A percentile compares a stretch with the other conserved stretches of the same genome.
Evolutionary conservation across 2,329 filamentous ascomycete genomes (phyloP).

Genomic region (Monilinia fructicola): DNA sequence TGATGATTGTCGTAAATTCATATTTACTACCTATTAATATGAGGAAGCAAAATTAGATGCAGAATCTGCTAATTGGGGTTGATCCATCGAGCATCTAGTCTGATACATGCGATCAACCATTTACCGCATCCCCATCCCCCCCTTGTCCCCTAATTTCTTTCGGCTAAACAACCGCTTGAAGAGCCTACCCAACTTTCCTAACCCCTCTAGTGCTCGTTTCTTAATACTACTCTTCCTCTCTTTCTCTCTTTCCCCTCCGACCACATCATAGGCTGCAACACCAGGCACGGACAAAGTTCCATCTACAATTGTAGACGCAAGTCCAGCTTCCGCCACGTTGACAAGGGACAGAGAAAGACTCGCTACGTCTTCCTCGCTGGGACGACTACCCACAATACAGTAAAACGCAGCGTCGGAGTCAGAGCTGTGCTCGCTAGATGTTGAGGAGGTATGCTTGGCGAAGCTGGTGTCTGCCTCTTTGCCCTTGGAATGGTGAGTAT

Average conservation of each 20-base stretch:
- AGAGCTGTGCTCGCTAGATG: constrained; percentile 5
- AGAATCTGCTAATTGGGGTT: neutral
- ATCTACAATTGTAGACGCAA: neutral
- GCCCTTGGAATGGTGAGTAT: neutral
- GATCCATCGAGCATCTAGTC: neutral
- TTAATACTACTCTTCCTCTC: too few relatives aligned
- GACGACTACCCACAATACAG: neutral
- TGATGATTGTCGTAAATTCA: neutral
- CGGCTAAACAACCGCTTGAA: neutral
- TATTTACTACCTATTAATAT: neutral
- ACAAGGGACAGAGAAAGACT: accelerated
- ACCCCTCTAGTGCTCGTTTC: neutral
- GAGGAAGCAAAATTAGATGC: neutral
- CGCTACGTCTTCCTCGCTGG: neutral
- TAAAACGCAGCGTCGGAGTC: constrained; percentile 1
- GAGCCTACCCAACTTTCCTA: neutral
- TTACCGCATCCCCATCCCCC: neutral
- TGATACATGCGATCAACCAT: neutral
- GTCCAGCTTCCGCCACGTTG: neutral
- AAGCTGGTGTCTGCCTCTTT: too few relatives aligned
- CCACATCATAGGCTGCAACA: neutral
- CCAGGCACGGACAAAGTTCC: neutral
- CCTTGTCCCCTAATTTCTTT: neutral
- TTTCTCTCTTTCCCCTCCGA: too few relatives aligned
- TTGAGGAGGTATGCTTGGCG: neutral